These are phyloP conservation scores for Pelargonium myrrhifolium DNA, from an alignment of 441 rosid genomes.

Conservation along the genomic window DNA sequence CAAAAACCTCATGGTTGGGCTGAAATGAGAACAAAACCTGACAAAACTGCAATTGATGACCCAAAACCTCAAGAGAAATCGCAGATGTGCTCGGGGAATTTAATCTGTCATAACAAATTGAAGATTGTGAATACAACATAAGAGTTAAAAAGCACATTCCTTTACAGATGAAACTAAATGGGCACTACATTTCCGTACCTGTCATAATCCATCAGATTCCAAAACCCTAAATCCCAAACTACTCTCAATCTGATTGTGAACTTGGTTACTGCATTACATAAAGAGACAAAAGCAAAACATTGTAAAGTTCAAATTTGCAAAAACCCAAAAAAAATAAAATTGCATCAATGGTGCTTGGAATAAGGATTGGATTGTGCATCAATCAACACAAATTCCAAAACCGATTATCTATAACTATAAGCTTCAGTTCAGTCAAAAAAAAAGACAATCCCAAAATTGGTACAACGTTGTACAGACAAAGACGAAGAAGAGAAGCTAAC, in stretches of 20 bases:
- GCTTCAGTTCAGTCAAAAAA: background rate
- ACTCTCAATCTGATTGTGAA: background rate
- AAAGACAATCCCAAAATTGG: background rate
- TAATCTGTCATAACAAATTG: slow-evolving; percentile 35
- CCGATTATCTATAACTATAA: background rate
- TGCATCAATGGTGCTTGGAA: background rate
- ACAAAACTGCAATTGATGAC: slow-evolving; percentile 68
- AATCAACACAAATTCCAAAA: background rate
- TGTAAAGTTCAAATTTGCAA: background rate
- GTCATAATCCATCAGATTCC: slow-evolving; percentile 5
- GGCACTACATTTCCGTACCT: background rate
- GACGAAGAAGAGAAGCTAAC: slow-evolving; percentile 8
- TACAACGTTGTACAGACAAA: background rate
- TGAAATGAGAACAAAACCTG: slow-evolving; percentile 38
- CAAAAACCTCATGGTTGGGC: background rate
- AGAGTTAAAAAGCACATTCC: no score
- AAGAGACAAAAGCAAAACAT: background rate
- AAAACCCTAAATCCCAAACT: slow-evolving; percentile 10
- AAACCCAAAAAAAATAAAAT: background rate
- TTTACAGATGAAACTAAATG: background rate
- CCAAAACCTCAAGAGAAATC: slow-evolving; percentile 59
- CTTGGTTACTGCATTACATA: background rate
- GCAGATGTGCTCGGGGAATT: slow-evolving; percentile 77
- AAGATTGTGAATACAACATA: background rate
- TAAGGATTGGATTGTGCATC: background rate